These are phyloP conservation scores for Haplosporangium sp. DNA, from an alignment of 371 early-diverging fungal genomes.

Conservation along the genomic window DNA sequence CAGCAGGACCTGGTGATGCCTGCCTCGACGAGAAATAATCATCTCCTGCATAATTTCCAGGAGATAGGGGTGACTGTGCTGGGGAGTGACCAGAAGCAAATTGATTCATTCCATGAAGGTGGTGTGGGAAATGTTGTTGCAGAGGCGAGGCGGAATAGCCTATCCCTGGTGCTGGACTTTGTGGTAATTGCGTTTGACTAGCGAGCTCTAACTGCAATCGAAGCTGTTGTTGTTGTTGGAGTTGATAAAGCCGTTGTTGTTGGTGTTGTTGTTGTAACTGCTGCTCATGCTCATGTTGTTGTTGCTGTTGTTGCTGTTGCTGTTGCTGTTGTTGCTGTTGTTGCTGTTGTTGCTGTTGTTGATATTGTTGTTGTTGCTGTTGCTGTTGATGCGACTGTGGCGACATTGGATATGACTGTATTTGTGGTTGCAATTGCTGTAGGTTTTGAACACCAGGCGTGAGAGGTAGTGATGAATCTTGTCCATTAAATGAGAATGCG, in stretches of 20 bases:
- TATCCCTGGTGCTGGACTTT: conserved; percentile 26
- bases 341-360: conserved; percentile 21
- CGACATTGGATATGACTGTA: conserved; percentile 8
- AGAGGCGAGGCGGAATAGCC: conserved; percentile 16
- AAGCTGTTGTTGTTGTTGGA: conserved; percentile 39
- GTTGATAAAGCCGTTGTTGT: conserved; percentile 28
- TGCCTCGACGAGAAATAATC: conserved; percentile 43
- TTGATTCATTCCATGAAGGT: conserved; percentile 24
- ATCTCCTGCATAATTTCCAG: conserved; percentile 33
- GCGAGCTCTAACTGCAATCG: conserved; percentile 34
- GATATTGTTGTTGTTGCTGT: conserved; percentile 20
- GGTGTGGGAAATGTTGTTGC: conserved; percentile 33
- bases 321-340: conserved; percentile 36
- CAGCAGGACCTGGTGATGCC: conserved; percentile 37
- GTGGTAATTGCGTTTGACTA: conserved; percentile 32
- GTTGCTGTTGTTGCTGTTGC: conserved; percentile 18
- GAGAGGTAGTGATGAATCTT: neutral
- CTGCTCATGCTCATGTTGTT: conserved; percentile 16
- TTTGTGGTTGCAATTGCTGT: conserved; percentile 16
- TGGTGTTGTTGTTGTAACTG: conserved; percentile 18
- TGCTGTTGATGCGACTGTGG: conserved; percentile 15
- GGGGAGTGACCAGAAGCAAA: conserved; percentile 41
- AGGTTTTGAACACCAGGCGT: conserved; percentile 10
- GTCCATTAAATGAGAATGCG: conserved; percentile 16
- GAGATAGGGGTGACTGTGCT: conserved; percentile 38